Percentiles rank a stretch among this genome's conserved stretches.
These are phyloP conservation scores for Arachnopeziza araneosa DNA, from an alignment of 2,329 filamentous ascomycete species.

Conservation along the genomic window DNA sequence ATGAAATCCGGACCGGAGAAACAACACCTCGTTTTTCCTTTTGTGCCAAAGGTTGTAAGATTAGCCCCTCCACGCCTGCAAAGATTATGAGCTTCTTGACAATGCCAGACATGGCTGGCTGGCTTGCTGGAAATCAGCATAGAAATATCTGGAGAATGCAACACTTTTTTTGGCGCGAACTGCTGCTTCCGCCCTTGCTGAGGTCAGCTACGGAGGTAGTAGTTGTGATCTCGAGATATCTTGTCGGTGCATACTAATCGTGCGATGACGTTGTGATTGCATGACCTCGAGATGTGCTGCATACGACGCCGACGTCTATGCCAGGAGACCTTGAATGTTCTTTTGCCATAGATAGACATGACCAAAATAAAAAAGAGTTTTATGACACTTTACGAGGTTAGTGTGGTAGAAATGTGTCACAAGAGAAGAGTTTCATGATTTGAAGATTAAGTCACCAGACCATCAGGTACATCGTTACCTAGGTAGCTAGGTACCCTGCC, in stretches of 20 bases:
- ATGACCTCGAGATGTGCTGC: not conserved
- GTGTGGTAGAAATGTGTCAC: too few species aligned
- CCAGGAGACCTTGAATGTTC: not conserved
- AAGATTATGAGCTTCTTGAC: constrained; percentile 31
- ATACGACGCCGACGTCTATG: not conserved
- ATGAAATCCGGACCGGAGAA: constrained; percentile 26
- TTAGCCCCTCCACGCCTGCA: constrained; percentile 30
- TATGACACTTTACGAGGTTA: too few species aligned
- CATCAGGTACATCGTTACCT: too few species aligned
- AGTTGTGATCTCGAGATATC: not conserved
- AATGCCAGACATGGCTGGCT: constrained; percentile 30
- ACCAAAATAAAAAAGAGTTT: not conserved
- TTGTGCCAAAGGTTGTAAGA: constrained; percentile 29
- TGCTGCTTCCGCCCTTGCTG: not conserved
- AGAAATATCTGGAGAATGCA: not conserved
- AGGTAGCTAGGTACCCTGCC: too few species aligned
- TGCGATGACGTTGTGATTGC: not conserved
- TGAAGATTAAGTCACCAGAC: too few species aligned
- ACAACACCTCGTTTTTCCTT: constrained; percentile 25
- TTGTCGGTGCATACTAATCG: not conserved
- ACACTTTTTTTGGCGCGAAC: not conserved
- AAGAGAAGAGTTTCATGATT: too few species aligned
- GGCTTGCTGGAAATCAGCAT: constrained; percentile 11
- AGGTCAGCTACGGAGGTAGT: not conserved
- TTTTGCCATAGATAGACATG: not conserved